Evolutionary conservation across 306 rosid genomes (phyloP).

Genomic region (Vigna mungo): DNA sequence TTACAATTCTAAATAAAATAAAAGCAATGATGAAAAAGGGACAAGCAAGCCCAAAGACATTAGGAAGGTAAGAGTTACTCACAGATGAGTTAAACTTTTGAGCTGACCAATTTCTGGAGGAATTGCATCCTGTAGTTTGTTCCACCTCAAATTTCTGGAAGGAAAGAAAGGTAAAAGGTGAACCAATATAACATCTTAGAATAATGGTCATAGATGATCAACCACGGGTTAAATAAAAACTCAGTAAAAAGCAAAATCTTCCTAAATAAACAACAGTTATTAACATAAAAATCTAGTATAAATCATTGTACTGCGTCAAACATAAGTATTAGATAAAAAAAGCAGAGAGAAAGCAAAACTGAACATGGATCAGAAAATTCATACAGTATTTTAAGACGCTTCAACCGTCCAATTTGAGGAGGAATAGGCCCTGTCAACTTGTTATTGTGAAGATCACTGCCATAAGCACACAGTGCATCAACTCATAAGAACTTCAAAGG

Average conservation of each 20-base stretch:
- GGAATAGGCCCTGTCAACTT: conserved; percentile 99
- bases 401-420: conserved; percentile 93
- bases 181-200: conserved; percentile 29
- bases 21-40: conserved; percentile 6
- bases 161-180: conserved; percentile 24
- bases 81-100: conserved; percentile 97
- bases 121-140: conserved; percentile 92
- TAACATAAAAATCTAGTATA: background rate
- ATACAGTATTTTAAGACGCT: conserved; percentile 94
- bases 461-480: conserved; percentile 34
- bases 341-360: conserved; percentile 24
- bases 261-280: conserved; percentile 25
- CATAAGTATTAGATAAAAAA: background rate
- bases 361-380: conserved; percentile 33
- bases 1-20: conserved; percentile 21
- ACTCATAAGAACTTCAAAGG: conserved; percentile 25
- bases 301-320: conserved; percentile 15
- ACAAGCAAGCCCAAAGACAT: conserved; percentile 8
- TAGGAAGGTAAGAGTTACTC: conserved; percentile 51
- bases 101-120: conserved; percentile 97
- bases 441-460: conserved; percentile 97
- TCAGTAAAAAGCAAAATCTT: background rate
- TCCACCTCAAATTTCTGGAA: conserved; percentile 96
- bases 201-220: conserved; percentile 22
- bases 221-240: conserved; percentile 10